phyloP scores from a whole-genome alignment of 1,139 yeast genomes.

The Saccharomyces hybrid region DNA sequence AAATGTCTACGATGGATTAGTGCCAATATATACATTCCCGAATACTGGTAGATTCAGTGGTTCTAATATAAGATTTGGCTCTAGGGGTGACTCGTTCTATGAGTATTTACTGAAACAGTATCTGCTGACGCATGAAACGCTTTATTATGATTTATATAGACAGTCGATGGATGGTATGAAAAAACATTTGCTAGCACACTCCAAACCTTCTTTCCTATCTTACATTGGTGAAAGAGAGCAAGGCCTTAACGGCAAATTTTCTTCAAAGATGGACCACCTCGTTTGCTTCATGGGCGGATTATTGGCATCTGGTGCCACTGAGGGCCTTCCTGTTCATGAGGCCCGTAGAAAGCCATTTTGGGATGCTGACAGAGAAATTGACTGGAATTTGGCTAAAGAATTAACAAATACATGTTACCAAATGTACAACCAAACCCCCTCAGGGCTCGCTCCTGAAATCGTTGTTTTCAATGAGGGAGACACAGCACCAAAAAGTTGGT shows the following conservation, averaged over 20 bases:
- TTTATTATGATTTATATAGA: slow-evolving; percentile 66
- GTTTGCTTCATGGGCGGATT: slow-evolving; percentile 92
- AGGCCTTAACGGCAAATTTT: slow-evolving; percentile 54
- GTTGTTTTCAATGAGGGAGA: slow-evolving; percentile 49
- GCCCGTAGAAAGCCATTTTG: slow-evolving; percentile 42
- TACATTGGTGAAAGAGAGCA: slow-evolving; percentile 72
- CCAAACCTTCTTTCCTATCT: slow-evolving; percentile 56
- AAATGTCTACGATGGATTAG: slow-evolving; percentile 52
- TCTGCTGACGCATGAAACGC: slow-evolving; percentile 59
- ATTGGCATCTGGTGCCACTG: slow-evolving; percentile 83
- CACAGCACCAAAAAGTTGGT: slow-evolving; percentile 15
- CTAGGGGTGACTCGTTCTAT: slow-evolving; percentile 89
- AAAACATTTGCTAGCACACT: slow-evolving; percentile 51
- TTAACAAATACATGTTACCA: slow-evolving; percentile 74
- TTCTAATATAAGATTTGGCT: slow-evolving; percentile 64
- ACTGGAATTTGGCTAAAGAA: slow-evolving; percentile 65
- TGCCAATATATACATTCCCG: slow-evolving; percentile 73
- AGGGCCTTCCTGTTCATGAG: slow-evolving; percentile 51
- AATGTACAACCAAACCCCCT: slow-evolving; percentile 64
- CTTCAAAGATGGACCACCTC: slow-evolving; percentile 87
- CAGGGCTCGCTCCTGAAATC: slow-evolving; percentile 85
- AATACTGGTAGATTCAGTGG: slow-evolving; percentile 66
- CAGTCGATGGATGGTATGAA: slow-evolving; percentile 71
- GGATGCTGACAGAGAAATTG: slow-evolving; percentile 43
- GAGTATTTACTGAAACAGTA: slow-evolving; percentile 84